Conservation (phyloP, 2,329 filamentous ascomycete species). For the Cercospora sojina region DNA sequence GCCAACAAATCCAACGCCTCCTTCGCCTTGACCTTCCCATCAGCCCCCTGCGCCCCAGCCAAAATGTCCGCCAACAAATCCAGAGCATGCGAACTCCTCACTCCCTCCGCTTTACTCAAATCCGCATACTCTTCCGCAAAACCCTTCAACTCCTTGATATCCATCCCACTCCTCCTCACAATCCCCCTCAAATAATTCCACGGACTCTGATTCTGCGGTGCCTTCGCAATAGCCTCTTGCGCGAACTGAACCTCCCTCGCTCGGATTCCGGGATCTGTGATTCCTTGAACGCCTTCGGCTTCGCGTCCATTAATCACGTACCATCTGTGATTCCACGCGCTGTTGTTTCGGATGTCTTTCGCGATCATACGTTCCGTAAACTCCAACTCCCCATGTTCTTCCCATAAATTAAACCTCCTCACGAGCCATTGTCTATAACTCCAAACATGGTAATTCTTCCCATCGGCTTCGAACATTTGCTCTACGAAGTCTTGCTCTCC, state of each 20-base stretch:
- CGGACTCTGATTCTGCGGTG: constrained; percentile 89
- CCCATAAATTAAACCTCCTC: constrained; percentile 59
- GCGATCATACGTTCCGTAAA: constrained; percentile 71
- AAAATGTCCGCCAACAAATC: constrained; percentile 72
- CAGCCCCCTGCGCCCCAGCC: constrained; percentile 48
- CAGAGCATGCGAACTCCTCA: constrained; percentile 62
- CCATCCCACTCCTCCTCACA: constrained; percentile 62
- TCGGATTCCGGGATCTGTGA: constrained; percentile 55
- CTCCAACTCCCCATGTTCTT: constrained; percentile 56
- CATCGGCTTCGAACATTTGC: constrained; percentile 77
- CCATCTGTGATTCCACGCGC: constrained; percentile 95
- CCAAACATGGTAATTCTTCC: constrained; percentile 99
- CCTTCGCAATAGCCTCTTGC: constrained; percentile 68
- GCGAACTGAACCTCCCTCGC: constrained; percentile 70
- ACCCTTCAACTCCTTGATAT: constrained; percentile 50
- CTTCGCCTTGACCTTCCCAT: constrained; percentile 61
- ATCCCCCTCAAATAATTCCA: constrained; percentile 91
- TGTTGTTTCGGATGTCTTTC: constrained; percentile 89
- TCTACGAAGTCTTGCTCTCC: constrained; percentile 72
- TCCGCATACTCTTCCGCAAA: constrained; percentile 58
- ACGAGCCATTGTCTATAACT: constrained; percentile 83
- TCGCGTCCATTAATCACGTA: constrained; percentile 76
- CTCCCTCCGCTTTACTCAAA: constrained; percentile 48
- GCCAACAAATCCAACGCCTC: constrained; percentile 71
- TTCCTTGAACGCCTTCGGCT: constrained; percentile 38